phyloP scores from a whole-genome alignment of 352 stramenopile genomes.

The Phytophthora foliorum region DNA sequence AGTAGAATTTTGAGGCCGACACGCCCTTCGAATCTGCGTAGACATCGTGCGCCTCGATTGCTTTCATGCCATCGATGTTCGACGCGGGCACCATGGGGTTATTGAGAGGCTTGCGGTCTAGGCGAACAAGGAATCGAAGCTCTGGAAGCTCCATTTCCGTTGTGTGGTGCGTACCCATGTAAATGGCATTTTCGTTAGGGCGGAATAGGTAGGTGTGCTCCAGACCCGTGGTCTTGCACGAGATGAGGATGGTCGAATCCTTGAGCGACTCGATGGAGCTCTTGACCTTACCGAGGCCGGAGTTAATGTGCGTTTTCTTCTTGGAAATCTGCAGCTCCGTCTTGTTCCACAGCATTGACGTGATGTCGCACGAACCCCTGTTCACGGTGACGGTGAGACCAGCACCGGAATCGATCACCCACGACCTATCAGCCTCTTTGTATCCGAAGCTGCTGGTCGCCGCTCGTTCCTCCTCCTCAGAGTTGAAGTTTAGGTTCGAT shows the following conservation, averaged over 20 bases:
- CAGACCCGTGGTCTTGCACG: conserved; percentile 42
- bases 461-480: conserved; percentile 23
- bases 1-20: conserved; percentile 58
- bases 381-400: conserved; percentile 54
- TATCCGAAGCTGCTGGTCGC: conserved; percentile 45
- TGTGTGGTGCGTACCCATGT: conserved; percentile 69
- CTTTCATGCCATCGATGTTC: conserved; percentile 45
- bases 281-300: conserved; percentile 51
- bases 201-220: conserved; percentile 70
- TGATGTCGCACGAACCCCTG: conserved; percentile 57
- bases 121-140: conserved; percentile 58
- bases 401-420: conserved; percentile 49
- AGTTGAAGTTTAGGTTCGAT: conserved; percentile 36
- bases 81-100: conserved; percentile 43
- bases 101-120: conserved; percentile 44
- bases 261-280: conserved; percentile 44
- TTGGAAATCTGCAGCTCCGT: conserved; percentile 57
- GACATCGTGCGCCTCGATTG: conserved; percentile 60
- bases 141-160: conserved; percentile 45
- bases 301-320: conserved; percentile 65
- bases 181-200: conserved; percentile 59
- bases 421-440: conserved; percentile 44
- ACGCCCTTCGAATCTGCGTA: conserved; percentile 41
- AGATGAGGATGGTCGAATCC: conserved; percentile 57
- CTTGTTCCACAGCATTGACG: conserved; percentile 58